Evolutionary conservation across 1,284 basidiomycete genomes (phyloP).

Genomic region (Trichosporon sp.): DNA sequence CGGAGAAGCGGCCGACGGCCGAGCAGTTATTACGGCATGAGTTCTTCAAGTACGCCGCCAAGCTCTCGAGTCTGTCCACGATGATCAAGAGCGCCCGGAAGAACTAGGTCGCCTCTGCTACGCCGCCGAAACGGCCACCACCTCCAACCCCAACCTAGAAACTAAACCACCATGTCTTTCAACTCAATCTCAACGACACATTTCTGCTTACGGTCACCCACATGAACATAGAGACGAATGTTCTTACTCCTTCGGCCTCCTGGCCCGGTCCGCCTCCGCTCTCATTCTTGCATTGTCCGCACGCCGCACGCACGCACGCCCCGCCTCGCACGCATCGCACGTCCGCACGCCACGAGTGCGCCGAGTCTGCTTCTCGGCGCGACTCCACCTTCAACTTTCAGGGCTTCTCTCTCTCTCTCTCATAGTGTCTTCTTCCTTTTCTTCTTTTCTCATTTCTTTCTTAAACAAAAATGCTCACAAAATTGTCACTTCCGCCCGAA

Average conservation of each 20-base stretch:
- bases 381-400: background rate
- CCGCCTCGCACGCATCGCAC: background rate
- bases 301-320: background rate
- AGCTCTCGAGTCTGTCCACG: conserved; percentile 76
- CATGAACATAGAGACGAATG: background rate
- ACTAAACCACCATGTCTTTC: background rate
- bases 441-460: background rate
- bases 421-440: background rate
- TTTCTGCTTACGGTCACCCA: background rate
- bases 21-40: conserved; percentile 78
- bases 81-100: conserved; percentile 92
- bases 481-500: background rate
- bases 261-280: background rate
- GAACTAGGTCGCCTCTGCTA: conserved; percentile 1
- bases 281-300: background rate
- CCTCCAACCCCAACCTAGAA: background rate
- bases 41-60: conserved; percentile 83
- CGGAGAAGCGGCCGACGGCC: conserved; percentile 86
- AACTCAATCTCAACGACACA: background rate
- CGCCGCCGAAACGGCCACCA: background rate
- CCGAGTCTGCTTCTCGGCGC: background rate
- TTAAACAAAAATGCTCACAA: background rate
- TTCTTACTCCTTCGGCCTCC: background rate
- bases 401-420: background rate
- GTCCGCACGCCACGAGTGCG: background rate